Evolutionary conservation across 371 early-diverging fungal species (phyloP), one percentile per base, ranked within the genome.

Genomic region (Vavraia culicis): DNA sequence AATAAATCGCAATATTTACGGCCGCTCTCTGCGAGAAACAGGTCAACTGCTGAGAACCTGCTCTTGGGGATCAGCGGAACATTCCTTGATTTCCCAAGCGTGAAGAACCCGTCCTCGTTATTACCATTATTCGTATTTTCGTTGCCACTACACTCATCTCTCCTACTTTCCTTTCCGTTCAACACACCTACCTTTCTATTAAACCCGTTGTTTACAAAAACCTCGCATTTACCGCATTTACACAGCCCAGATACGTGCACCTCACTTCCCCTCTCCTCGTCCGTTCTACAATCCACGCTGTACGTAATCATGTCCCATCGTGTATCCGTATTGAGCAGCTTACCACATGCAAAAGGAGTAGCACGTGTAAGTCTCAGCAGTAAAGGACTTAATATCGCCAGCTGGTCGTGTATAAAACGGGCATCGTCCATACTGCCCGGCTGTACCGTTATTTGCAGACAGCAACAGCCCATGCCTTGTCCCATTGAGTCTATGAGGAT

Each of bases 381-480:
- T 47, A 93, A 78, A 1, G 96, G 89, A 13, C 83, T 77, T 9
- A 95, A 68, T 16, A 81, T 76, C 3, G 86, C 86, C 52, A 93
- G 73, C 52, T 85, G 85, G 72, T 95, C 96, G 67, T 91, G 90
- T 33, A 93, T 69, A 49, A 75, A 63, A 47, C 90, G 72, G 9
- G 89, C 93, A 66, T 88, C 86, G 57, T 79, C 78, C 20, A 93
- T 77, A 58, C 80, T 79, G 64, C 81, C 80, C n/a, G 89, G 85
- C 69, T 95, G 96, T 66, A 95, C 82, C 13, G 96, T 93, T 58
- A 90, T 81, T 69, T 95, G 96, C 23, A 95, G 74, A 62, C 96
- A 90, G 61, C 81, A 84, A 71, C 88, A 89, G 42, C 96, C 96
- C 94, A 93, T 93, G 21, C 96, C 96, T 74, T 91, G 91, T 36